A percentile compares a stretch with the other conserved stretches of the same genome.
Evolutionary conservation across 1,284 basidiomycete species (phyloP).

Genomic region (Puccinia polysora): DNA sequence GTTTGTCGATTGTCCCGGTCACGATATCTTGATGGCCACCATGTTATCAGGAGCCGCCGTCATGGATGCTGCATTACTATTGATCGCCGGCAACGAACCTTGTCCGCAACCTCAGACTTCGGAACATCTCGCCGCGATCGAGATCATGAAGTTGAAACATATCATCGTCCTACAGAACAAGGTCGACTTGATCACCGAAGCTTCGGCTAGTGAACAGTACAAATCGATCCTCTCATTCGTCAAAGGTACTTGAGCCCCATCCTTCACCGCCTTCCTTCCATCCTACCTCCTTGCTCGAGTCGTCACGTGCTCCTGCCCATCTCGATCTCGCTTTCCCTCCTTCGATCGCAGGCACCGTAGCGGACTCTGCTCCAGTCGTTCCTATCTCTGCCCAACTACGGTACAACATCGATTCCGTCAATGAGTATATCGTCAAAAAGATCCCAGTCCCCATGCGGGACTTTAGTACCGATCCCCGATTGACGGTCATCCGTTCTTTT

Average conservation of each 20-base stretch:
- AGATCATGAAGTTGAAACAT: conserved; percentile 98
- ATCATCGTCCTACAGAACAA: conserved; percentile 98
- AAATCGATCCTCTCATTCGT: conserved; percentile 89
- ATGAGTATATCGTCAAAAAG: conserved; percentile 95
- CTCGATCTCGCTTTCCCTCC: neutral
- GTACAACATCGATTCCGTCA: conserved; percentile 99
- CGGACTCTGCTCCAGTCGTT: conserved; percentile 92
- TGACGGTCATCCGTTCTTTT: conserved; percentile 99
- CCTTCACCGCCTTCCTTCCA: neutral
- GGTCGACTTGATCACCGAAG: conserved; percentile 89
- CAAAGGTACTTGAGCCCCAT: conserved; percentile 62
- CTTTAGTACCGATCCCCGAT: conserved; percentile 81
- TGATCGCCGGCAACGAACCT: conserved; percentile 95
- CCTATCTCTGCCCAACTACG: conserved; percentile 97
- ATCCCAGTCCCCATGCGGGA: conserved; percentile 91
- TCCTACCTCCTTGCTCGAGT: too few relatives aligned
- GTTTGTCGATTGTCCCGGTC: conserved; percentile 51
- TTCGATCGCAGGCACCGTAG: conserved; percentile 71
- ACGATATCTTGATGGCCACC: conserved; percentile 84
- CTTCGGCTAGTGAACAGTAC: conserved; percentile 83
- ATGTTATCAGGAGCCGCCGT: conserved; percentile 99
- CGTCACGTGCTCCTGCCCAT: neutral
- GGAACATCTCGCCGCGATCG: conserved; percentile 95
- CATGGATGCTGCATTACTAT: conserved; percentile 91
- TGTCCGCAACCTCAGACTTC: conserved; percentile 98